Base-by-base conservation (phyloP, 2,329 filamentous ascomycete genomes). In the Colletotrichum sansevieriae region DNA sequence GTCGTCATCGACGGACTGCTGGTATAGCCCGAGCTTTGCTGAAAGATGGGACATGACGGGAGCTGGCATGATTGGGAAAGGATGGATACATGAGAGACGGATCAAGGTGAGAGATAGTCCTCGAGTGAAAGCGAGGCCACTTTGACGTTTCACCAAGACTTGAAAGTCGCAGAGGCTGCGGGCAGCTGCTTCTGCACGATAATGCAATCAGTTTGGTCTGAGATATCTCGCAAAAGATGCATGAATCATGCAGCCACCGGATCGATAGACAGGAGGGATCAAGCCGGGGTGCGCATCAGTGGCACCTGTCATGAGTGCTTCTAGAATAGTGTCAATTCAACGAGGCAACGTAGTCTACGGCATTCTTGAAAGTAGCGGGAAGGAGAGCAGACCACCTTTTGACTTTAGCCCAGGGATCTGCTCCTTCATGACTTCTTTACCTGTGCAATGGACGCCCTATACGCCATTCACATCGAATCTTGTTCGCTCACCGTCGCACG, bases 151-250 rank as follows among this genome's bases (percentile, higher is more conserved):
- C 22, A 68, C 62, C 8, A 13, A 12, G 12, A 22, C 5, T 29
- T 29, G 7, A 9, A 29, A 29, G 29, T 29, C 29, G 29, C 41
- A 46, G 25, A 12, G 12, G 18, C 5, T 4, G 13, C 47, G 33
- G 65, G 20, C n/a, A 13, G 11, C 51, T 56, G 3, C 49, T 43
- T 39, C 63, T 69, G 63, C 66, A 67, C 41, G 49, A 67, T 67
- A 41, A 41, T 55, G 49, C 66, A 69, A 67, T 69, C 47, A 52
- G 3, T 58, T 25, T 64, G 37, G 39, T 47, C 44, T 47, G 10
- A 54, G 54, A 47, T 59, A 11, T 22, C 15, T 37, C 20, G 18
- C n/a, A 11, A 8, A 15, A 33, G 35, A 54, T 29, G 25, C 49
- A 33, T 29, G 25, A 18, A 54, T 54, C 13, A 37, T 54, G 49